Base-by-base conservation (phyloP, 805 yeast species). In the Saccharomycopsis malanga region DNA sequence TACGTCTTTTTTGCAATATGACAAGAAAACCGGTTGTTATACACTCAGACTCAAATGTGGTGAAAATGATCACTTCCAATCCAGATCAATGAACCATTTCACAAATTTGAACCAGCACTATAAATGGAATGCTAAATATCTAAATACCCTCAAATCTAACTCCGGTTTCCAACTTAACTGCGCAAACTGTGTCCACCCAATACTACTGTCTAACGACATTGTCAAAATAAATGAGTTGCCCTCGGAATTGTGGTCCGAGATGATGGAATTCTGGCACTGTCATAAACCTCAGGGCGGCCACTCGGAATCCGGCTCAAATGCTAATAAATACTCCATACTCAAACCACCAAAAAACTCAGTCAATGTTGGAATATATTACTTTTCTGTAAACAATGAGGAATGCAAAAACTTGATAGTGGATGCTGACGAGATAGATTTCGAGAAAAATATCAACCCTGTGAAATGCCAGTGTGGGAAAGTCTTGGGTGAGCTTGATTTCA, bases 261-360 rank as follows among this genome's bases (percentile, higher is more conserved):
- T 93, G 74, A 83, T 91, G 95, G 98, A 91, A 49, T 84, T 83
- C 54, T 91, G 98, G 98, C 97, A 91, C 61, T 91, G 98, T 60
- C 97, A 91, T 59, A 83, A 83, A 57, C 94, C 94, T 14, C 23
- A 36, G 15, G 24, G 39, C 20, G 24, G 24, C 17, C 17, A n/a
- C 6, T 18, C 29, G 0, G 61, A 64, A 36, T 50, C 49, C 22
- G 55, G 52, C n/a, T 49, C 53, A 15, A 43, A 57, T 18, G 42
- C 45, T 34, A 48, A 44, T 46, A 58, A 21, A 66, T 71, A 48
- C 69, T 67, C 53, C 72, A 58, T 61, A 1, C 57, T 81, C 37
- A 64, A 57, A 21, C 84, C 91, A 2, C 44, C 58, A 3, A 50
- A 56, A 0, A 60, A 64, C 25, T 60, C 67, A 2, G 58, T 80